Percentiles rank a stretch among this genome's conserved stretches.
phyloP scores from a whole-genome alignment of 495 filamentous ascomycete species.

The Pseudevernia furfuracea region DNA sequence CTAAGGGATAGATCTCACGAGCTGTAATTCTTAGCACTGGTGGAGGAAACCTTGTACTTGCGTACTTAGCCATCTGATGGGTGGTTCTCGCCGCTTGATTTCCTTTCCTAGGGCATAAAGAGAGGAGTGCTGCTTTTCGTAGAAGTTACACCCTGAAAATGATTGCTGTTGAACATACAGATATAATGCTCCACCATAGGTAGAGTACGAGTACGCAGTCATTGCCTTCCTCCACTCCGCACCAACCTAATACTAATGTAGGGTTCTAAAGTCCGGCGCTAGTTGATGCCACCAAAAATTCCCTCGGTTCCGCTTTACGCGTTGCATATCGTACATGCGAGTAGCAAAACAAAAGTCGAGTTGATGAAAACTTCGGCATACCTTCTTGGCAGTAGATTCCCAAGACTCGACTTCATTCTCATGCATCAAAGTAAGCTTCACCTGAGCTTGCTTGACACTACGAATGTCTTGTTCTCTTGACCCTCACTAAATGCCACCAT shows the following conservation, averaged over 20 bases:
- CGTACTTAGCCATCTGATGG: not conserved
- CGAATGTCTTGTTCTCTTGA: not conserved
- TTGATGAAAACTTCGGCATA: not conserved
- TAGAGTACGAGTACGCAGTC: too few relatives aligned
- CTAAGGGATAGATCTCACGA: not conserved
- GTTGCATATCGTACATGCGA: not conserved
- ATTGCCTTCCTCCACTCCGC: too few relatives aligned
- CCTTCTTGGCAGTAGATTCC: not conserved
- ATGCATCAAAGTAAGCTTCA: not conserved
- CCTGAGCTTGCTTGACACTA: not conserved
- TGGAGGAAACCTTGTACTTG: not conserved
- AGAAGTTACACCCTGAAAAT: not conserved
- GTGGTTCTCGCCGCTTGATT: not conserved
- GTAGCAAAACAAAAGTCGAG: not conserved
- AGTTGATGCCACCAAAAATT: not conserved
- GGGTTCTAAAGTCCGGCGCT: constrained; percentile 1
- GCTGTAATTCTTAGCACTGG: not conserved
- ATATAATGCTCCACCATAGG: not conserved
- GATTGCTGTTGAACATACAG: not conserved
- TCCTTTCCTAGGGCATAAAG: not conserved
- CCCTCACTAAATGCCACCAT: not conserved
- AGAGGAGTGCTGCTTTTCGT: too few relatives aligned
- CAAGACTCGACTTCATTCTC: not conserved
- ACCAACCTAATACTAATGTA: too few relatives aligned
- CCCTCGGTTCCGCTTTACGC: not conserved